Evolutionary conservation across 176 grass and related monocot species (phyloP).

Genomic region (Oryza meridionalis): DNA sequence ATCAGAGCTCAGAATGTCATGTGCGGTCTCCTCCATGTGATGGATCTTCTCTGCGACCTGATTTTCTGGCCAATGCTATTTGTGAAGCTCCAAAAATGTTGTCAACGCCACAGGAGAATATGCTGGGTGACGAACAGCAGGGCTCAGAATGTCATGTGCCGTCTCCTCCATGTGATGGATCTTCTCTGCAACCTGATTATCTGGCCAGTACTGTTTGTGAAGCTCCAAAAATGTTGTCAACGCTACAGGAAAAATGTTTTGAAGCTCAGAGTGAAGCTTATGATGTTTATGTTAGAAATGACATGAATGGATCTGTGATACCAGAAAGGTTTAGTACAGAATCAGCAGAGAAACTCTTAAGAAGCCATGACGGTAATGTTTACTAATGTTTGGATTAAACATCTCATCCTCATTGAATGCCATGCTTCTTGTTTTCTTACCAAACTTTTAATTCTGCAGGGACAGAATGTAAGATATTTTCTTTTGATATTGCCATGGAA

Average conservation of each 20-base stretch:
- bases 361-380: constrained; percentile 21
- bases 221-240: constrained; percentile 9
- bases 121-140: constrained; percentile 5
- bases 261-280: background rate
- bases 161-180: constrained; percentile 14
- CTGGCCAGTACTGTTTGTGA: constrained; percentile 8
- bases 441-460: constrained; percentile 10
- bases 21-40: background rate
- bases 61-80: background rate
- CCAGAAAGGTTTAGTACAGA: constrained; percentile 2
- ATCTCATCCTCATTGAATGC: background rate
- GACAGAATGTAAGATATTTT: constrained; percentile 1
- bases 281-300: background rate
- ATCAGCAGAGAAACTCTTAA: constrained; percentile 8
- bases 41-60: constrained; percentile 11
- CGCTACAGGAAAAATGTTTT: background rate
- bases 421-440: background rate
- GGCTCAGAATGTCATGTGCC: constrained; percentile 19
- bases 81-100: constrained; percentile 11
- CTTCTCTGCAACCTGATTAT: background rate
- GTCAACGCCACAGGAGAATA: background rate
- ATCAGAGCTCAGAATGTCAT: constrained; percentile 28
- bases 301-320: background rate
- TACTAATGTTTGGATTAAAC: background rate
- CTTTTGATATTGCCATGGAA: constrained; percentile 5